phyloP scores from a whole-genome alignment of 163 green algal genomes.

The Scenedesmus sp. region DNA sequence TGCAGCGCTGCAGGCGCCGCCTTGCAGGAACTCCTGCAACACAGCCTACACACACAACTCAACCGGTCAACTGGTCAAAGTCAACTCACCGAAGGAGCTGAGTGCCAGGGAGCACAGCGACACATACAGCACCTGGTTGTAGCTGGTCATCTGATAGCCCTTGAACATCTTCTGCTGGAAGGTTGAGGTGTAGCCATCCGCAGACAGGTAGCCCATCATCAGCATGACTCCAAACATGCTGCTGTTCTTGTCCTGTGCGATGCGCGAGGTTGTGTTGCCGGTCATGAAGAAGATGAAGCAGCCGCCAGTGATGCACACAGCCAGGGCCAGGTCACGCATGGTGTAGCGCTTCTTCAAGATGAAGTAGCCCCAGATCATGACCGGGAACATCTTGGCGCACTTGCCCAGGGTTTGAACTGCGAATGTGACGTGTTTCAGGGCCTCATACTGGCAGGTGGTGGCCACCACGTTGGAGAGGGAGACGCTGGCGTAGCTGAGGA shows the following conservation, averaged over 20 bases:
- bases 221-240: conserved; percentile 78
- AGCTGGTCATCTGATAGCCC: conserved; percentile 92
- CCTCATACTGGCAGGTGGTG: conserved; percentile 99
- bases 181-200: conserved; percentile 98
- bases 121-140: conserved; percentile 91
- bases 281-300: conserved; percentile 94
- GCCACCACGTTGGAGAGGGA: conserved; percentile 91
- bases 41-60: not conserved
- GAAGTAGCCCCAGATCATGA: conserved; percentile 97
- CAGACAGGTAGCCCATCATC: conserved; percentile 94
- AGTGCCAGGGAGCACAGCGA: conserved; percentile 69
- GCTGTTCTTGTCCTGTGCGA: conserved; percentile 33
- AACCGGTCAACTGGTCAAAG: not conserved
- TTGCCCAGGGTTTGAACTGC: conserved; percentile 96
- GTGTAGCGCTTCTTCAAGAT: conserved; percentile 92
- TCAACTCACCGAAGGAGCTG: conserved; percentile 60
- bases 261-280: conserved; percentile 64
- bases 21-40: not conserved
- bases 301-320: conserved; percentile 85
- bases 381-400: conserved; percentile 91
- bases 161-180: conserved; percentile 98
- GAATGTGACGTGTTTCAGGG: conserved; percentile 97
- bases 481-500: conserved; percentile 89
- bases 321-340: conserved; percentile 85
- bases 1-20: not conserved